Base-by-base conservation (phyloP, 1,284 basidiomycete species). In the Sporisorium reilianum region DNA sequence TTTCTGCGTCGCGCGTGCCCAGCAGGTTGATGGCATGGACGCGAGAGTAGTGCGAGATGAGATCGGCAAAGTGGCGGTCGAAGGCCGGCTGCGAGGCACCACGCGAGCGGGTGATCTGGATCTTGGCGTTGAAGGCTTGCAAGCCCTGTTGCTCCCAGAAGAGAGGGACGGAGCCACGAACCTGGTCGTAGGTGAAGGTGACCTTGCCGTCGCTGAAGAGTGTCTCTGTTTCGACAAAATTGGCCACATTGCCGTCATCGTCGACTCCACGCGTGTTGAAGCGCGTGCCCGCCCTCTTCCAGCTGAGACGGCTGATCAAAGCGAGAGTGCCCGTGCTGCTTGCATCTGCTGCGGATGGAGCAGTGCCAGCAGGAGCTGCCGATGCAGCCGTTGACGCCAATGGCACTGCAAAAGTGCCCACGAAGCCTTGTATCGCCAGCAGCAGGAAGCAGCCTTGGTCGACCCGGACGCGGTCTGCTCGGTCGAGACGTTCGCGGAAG, bases 61-160 rank as follows among this genome's bases (percentile, higher is more conserved):
- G 87, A 57, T 94, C 91, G 23, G 91, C 88, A 73, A 97, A 94
- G 85, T 99, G 96, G 48, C 93, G 90, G 77, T 97, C 93, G 81
- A 98, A 98, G 0, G 96, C 96, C 5, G 94, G 94, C 79, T 97
- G 94, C 0, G 95, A 95, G 5, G 95, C 94, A 54, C 87, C 85
- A 74, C 93, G 91, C 0, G 97, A 94, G n/a, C 96, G 90, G 5
- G 93, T 80, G 59, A 81, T 74, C 68, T 81, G 81, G 18, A 77
- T 80, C 28, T 76, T 64, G 25, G 82, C 60, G 48, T 75, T 83
- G 58, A 80, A 74, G 16, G 82, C 72, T 55, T 79, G 81, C 85
- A 95, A 93, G 26, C 93, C 94, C 85, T 96, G 94, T 84, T 99
- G 96, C 84, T 98, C 95, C 96, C 96, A 99, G 83, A 98, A 99